Evolutionary conservation across 1,284 basidiomycete species (phyloP), one percentile per base, ranked within the genome.

Genomic region (Papiliotrema flavescens): DNA sequence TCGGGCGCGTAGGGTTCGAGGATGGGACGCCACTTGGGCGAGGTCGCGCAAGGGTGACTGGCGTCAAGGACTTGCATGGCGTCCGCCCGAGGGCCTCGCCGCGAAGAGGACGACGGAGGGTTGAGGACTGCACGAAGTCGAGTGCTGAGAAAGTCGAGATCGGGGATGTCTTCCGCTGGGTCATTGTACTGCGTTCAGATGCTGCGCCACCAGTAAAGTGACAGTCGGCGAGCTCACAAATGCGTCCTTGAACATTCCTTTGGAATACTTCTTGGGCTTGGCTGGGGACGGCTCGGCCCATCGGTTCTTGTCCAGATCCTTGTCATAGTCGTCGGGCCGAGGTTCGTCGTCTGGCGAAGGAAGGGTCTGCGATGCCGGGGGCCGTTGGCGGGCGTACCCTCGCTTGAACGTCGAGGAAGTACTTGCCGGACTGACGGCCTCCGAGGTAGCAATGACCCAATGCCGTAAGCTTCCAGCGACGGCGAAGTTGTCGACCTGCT

Each of bases 31-130:
- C n/a, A n/a, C 36, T 53, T 45, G 14, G 17, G 36, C 4, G 11
- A 2, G 6, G n/a, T 36, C 24, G n/a, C 45, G 36, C 23, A 37
- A 23, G 42, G 55, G 11, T 14, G 41, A 11, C 19, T n/a, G 13
- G 23, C 47, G 35, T 24, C 26, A 26, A 44, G 46, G 35, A 35
- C 34, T 39, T 15, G 42, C 23, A 13, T 23, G 5, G 49, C 37
- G 28, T 50, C 49, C n/a, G 37, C 20, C 26, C 28, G 23, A 22
- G 24, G 7, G 5, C 28, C 28, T 4, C 8, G 5, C 22, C 23
- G 13, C 13, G 20, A 22, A n/a, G 54, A 54, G 14, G 54, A 22
- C 2, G 51, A 56, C n/a, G 52, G 55, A 15, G 55, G 51, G 26
- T 53, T 32, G 8, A 60, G 45, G 22, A 49, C 41, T 17, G 47